Evolutionary conservation across 2,329 filamentous ascomycete species (phyloP).

Genomic region (Allantophomopsis cytisporea): DNA sequence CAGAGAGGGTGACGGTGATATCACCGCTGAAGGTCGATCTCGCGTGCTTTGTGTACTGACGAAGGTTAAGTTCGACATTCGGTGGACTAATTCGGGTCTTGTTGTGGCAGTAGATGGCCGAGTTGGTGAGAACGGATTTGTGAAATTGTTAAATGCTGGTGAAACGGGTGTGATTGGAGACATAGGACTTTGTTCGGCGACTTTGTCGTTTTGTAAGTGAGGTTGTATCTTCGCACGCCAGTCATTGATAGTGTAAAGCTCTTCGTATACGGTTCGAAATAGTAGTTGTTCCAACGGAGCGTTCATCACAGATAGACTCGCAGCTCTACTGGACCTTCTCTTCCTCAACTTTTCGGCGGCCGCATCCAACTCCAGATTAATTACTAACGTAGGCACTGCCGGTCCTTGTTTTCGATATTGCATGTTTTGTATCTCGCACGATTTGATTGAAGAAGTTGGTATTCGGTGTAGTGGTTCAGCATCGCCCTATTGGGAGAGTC

Average conservation of each 20-base stretch:
- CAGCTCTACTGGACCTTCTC: conserved; percentile 48
- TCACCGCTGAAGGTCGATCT: conserved; percentile 29
- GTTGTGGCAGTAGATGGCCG: conserved; percentile 6
- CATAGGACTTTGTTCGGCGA: conserved; percentile 14
- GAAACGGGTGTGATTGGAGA: conserved; percentile 11
- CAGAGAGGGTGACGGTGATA: conserved; percentile 44
- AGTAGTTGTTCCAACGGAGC: conserved; percentile 28
- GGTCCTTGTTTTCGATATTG: conserved; percentile 49
- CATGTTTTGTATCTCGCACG: conserved; percentile 33
- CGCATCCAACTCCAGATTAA: conserved; percentile 36
- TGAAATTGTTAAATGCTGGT: conserved; percentile 13
- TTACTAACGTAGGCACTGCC: conserved; percentile 41
- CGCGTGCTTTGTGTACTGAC: conserved; percentile 22
- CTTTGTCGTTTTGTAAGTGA: conserved; percentile 13
- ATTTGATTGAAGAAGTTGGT: conserved; percentile 16
- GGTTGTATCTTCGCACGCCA: conserved; percentile 35
- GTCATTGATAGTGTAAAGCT: conserved; percentile 39
- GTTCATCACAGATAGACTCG: conserved; percentile 28
- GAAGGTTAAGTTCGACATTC: conserved; percentile 32
- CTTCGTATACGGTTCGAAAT: conserved; percentile 41
- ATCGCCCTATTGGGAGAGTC: conserved; percentile 14
- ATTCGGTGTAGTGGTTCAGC: conserved; percentile 17
- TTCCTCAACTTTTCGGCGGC: conserved; percentile 45
- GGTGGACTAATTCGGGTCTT: conserved; percentile 26
- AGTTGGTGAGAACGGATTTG: conserved; percentile 15